A percentile compares a stretch with the other conserved stretches of the same genome.
These are phyloP conservation scores for Lasiodiplodia citricola DNA, from an alignment of 2,329 filamentous ascomycete genomes.

Conservation along the genomic window DNA sequence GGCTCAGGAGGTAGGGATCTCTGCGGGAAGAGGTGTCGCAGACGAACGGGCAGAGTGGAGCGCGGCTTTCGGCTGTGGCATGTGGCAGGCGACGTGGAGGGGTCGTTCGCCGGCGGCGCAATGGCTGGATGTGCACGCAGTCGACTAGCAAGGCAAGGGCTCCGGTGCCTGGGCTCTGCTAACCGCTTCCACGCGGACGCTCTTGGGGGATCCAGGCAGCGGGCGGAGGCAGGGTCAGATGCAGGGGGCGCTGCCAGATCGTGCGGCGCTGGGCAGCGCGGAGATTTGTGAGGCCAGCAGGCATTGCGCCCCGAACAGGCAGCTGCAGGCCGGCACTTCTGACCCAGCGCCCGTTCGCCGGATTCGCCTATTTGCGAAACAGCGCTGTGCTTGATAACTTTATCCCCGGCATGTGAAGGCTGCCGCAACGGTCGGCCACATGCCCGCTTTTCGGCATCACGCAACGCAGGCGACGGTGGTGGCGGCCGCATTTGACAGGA, in stretches of 20 bases:
- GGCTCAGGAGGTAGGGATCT: conserved; percentile 17
- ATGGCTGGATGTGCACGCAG: conserved; percentile 7
- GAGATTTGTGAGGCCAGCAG: conserved; percentile 14
- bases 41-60: conserved; percentile 9
- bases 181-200: conserved; percentile 15
- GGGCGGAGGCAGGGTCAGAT: conserved; percentile 6
- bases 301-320: conserved; percentile 1
- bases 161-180: not conserved
- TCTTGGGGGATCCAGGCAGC: not conserved
- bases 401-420: not conserved
- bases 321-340: conserved; percentile 5
- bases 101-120: conserved; percentile 3
- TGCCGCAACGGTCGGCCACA: not conserved
- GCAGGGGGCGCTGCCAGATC: conserved; percentile 19
- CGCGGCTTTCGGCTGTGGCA: conserved; percentile 1
- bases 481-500: conserved; percentile 5
- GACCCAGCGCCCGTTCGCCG: conserved; percentile 16
- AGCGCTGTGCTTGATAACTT: conserved; percentile 4
- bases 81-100: not conserved
- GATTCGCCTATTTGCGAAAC: conserved; percentile 21
- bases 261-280: conserved; percentile 18
- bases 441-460: not conserved
- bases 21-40: conserved; percentile 14
- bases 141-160: not conserved
- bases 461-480: not conserved